Evolutionary conservation across 2,329 filamentous ascomycete species (phyloP).

Genomic region (Dothideomycetes sp.): DNA sequence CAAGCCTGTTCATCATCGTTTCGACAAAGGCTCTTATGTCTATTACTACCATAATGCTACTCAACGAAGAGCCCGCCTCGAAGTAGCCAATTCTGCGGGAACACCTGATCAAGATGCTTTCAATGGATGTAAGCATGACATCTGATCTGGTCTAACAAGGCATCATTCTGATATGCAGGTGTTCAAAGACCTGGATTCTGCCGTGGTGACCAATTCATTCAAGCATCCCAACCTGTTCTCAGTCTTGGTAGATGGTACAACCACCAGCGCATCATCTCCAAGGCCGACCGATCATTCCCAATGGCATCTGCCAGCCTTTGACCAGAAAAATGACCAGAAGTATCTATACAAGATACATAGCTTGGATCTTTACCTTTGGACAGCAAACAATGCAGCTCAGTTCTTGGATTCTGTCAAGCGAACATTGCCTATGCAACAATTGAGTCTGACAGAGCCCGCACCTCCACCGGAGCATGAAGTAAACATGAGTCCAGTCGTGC

Average conservation of each 20-base stretch:
- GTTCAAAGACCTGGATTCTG: slow-evolving; percentile 53
- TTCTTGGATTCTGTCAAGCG: slow-evolving; percentile 61
- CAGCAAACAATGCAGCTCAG: slow-evolving; percentile 58
- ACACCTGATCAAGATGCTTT: slow-evolving; percentile 72
- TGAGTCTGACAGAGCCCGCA: slow-evolving; percentile 55
- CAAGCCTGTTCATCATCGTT: slow-evolving; percentile 67
- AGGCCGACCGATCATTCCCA: slow-evolving; percentile 42
- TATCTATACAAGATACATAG: slow-evolving; percentile 72
- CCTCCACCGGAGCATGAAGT: slow-evolving; percentile 41
- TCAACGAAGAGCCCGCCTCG: slow-evolving; percentile 59
- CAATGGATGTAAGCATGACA: slow-evolving; percentile 55
- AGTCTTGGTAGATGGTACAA: slow-evolving; percentile 47
- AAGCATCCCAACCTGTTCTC: slow-evolving; percentile 64
- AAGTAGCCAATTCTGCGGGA: slow-evolving; percentile 66
- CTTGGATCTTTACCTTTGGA: slow-evolving; percentile 74
- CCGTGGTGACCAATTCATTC: slow-evolving; percentile 60
- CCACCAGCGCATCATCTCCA: slow-evolving; percentile 28
- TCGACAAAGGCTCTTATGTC: slow-evolving; percentile 70
- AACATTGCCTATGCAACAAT: slow-evolving; percentile 52
- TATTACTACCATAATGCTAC: slow-evolving; percentile 68
- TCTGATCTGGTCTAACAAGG: too few relatives aligned
- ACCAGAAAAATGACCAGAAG: slow-evolving; percentile 64
- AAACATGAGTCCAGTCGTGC: slow-evolving; percentile 59
- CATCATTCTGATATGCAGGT: background rate
- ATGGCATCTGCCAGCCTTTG: slow-evolving; percentile 68